Percentiles rank a stretch among this genome's conserved stretches.
Evolutionary conservation across 805 yeast species (phyloP).

Genomic region (Helenozyma rhizophorensis): DNA sequence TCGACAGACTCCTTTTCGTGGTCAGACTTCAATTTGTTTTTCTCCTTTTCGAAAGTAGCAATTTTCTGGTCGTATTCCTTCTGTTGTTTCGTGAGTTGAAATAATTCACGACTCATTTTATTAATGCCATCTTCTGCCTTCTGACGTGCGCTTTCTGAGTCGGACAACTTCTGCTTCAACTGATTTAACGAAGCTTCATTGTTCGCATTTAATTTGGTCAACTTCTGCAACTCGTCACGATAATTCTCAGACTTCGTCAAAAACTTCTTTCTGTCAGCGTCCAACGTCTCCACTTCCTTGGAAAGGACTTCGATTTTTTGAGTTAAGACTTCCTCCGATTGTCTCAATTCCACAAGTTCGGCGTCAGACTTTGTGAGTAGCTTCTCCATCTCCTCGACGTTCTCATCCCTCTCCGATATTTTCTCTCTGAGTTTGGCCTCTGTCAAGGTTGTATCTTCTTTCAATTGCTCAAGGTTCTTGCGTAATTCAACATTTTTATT

Average conservation of each 20-base stretch:
- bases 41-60: conserved; percentile 40
- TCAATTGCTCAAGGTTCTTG: conserved; percentile 20
- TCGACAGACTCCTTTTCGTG: conserved; percentile 28
- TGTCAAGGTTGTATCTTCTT: conserved; percentile 12
- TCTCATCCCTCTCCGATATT: conserved; percentile 8
- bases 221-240: conserved; percentile 28
- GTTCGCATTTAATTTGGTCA: conserved; percentile 21
- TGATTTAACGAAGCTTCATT: conserved; percentile 24
- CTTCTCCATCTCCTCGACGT: conserved; percentile 21
- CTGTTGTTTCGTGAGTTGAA: conserved; percentile 58
- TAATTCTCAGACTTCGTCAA: conserved; percentile 25
- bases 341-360: conserved; percentile 18
- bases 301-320: conserved; percentile 19
- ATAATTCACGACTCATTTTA: conserved; percentile 82
- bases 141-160: conserved; percentile 41
- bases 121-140: conserved; percentile 85
- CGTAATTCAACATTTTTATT: conserved; percentile 26
- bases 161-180: conserved; percentile 28
- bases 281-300: conserved; percentile 19
- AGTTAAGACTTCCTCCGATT: conserved; percentile 17
- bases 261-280: conserved; percentile 28
- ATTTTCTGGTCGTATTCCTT: conserved; percentile 44
- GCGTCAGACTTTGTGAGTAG: conserved; percentile 8
- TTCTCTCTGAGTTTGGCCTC: conserved; percentile 18
- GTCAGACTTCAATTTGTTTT: conserved; percentile 23